Evolutionary conservation across 2,329 filamentous ascomycete genomes (phyloP), one percentile per base, ranked within the genome.

Genomic region (Exophiala aquamarina): DNA sequence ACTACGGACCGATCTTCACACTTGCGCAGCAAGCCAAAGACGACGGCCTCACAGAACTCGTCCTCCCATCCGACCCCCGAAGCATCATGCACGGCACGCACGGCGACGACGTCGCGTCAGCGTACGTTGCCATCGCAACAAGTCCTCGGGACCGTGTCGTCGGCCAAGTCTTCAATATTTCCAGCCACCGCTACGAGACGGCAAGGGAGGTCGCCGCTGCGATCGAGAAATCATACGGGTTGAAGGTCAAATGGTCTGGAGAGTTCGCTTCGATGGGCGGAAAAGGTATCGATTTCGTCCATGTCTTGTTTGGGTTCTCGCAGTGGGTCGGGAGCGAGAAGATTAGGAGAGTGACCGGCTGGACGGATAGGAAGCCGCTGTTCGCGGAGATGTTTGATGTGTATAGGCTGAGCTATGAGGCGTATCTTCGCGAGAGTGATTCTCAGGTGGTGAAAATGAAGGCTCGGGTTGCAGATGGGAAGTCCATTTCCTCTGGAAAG

Each of bases 21-120:
- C 41, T 54, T 7, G 63, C 66, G 1, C 41, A 48, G 2, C 49
- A 53, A 14, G 26, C 20, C 26, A 14, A 8, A 13, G 17, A 14
- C 20, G 20, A 3, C 11, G 26, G 11, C 4, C 19, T n/a, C 14
- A 26, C 15, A 11, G 45, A 55, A 1, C 55, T 74, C 20, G 50
- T 58, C 14, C 47, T 75, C 2, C 61, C 66, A 0, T 57, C 63
- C 1, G 52, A 69, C 35, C 60, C 63, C 0, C 59, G 66, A n/a
- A 69, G 61, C 13, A 69, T 76, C 26, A 60, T 74, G 52, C 73
- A 76, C 47, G 69, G 66, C 3, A 63, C 69, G 38, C 74, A 77
- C 47, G 63, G 76, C 10, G 74, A 76, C 51, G 74, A 77, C 50
- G 76, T 72, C 39, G 73, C 60, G 2, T 69, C 73, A 11, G 72